phyloP scores from a whole-genome alignment of 1,139 yeast genomes.

The Sugiyamaella novakii region DNA sequence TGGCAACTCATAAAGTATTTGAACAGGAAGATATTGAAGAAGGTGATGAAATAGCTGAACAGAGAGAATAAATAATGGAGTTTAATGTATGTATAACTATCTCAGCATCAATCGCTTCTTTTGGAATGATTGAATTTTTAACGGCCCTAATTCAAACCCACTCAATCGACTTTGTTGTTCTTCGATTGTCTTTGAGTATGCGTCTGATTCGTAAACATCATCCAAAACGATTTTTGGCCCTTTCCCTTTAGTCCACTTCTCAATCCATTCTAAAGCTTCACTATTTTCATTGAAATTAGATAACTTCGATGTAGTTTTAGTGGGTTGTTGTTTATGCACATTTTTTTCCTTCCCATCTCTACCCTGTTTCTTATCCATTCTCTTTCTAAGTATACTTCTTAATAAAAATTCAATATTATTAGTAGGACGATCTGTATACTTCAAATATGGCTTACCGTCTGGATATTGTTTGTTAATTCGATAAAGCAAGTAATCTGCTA shows the following conservation, averaged over 20 bases:
- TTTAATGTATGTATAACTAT: too few relatives aligned
- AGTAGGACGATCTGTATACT: constrained; percentile 64
- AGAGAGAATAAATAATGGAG: too few relatives aligned
- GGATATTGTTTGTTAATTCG: constrained; percentile 56
- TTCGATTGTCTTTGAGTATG: constrained; percentile 28
- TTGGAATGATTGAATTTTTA: constrained; percentile 17
- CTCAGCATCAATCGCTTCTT: constrained; percentile 19
- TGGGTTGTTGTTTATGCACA: background rate
- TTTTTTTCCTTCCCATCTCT: constrained; percentile 33
- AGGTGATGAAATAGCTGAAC: too few relatives aligned
- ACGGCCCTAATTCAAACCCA: constrained; percentile 30
- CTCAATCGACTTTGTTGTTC: constrained; percentile 32
- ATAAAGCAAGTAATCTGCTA: constrained; percentile 82
- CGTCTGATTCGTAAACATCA: constrained; percentile 34
- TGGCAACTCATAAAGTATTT: constrained; percentile 66
- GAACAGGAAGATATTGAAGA: constrained; percentile 48
- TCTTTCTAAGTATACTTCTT: constrained; percentile 50
- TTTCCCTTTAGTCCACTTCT: constrained; percentile 66
- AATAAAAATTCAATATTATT: constrained; percentile 70
- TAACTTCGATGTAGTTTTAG: too few relatives aligned
- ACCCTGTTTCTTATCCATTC: constrained; percentile 34
- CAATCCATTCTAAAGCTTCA: constrained; percentile 69
- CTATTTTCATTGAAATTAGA: constrained; percentile 54
- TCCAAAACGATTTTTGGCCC: constrained; percentile 45
- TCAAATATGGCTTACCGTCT: constrained; percentile 38